Evolutionary conservation across 2,329 filamentous ascomycete species (phyloP).

Genomic region (Mycosphaerella sp.): DNA sequence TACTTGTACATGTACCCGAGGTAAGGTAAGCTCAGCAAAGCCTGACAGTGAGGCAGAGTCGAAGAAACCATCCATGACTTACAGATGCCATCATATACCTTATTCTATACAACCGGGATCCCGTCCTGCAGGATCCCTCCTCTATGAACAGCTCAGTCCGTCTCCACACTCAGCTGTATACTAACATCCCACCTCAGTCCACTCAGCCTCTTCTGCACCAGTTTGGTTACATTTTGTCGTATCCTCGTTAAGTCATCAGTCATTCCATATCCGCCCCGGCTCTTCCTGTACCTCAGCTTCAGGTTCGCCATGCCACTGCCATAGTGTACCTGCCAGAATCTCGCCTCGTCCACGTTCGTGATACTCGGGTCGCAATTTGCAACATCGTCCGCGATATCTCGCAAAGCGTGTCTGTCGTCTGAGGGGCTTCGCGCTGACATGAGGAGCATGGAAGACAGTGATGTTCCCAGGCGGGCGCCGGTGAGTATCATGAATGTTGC

Average conservation of each 20-base stretch:
- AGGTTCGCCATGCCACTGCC: constrained; percentile 93
- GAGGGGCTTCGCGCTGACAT: constrained; percentile 66
- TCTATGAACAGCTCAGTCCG: constrained; percentile 8
- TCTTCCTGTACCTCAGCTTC: constrained; percentile 61
- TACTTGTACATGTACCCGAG: too few relatives aligned
- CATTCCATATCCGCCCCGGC: constrained; percentile 55
- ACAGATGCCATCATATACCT: background rate
- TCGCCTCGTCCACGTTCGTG: constrained; percentile 74
- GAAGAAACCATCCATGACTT: background rate
- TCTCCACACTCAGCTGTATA: constrained; percentile 58
- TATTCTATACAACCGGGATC: background rate
- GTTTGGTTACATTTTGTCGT: constrained; percentile 65
- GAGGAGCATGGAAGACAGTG: constrained; percentile 86
- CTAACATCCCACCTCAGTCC: constrained; percentile 93
- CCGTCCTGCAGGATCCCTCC: background rate
- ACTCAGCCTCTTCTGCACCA: constrained; percentile 79
- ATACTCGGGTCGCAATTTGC: constrained; percentile 67
- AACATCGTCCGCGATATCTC: constrained; percentile 76
- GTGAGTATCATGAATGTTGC: constrained; percentile 83
- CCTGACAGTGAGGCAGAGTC: background rate
- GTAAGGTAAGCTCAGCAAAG: background rate
- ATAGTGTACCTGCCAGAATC: constrained; percentile 99
- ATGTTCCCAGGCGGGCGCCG: constrained; percentile 74
- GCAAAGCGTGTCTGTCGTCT: constrained; percentile 46
- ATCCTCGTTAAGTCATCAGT: constrained; percentile 61